Base-by-base conservation (phyloP, 169 alveolate species). In the Plasmodium malariae region DNA sequence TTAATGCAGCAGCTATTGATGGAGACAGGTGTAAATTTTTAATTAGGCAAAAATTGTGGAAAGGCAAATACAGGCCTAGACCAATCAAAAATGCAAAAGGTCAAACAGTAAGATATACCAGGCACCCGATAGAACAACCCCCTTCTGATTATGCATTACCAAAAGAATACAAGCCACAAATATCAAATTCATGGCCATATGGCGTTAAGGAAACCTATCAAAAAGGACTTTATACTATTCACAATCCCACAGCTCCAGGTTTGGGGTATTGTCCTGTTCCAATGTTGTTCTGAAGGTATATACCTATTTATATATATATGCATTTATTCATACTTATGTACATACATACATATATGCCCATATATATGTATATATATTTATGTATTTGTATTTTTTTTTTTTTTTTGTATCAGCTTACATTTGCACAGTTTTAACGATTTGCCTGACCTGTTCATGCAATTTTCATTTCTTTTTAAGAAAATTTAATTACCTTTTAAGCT, bases 11-110 rank as follows among this genome's bases (percentile, higher is more conserved):
- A 26, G 97, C 96, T 14, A 94, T 95, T 30, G 97, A 95, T 90
- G 97, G 97, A 6, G 97, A 95, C 34, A 92, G 96, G 17, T 95
- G 97, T 72, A 95, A 95, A 80, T 95, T 95, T 62, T 91, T 95
- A 43, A 95, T 95, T 14, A 76, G 97, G 45, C 97, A 94, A 89
- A 95, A 94, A 86, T 94, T 95, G 37, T 95, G 97, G 97, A 93
- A 95, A 95, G 96, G 95, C 37, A 69, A 59, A 94, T 93, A 91
- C 60, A 87, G 96, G 51, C 95, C 96, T 0, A 89, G 95, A 70
- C 95, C 96, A 14, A 88, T 94, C 24, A 92, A 90, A 62, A 76
- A 91, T 48, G 93, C 96, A 36, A 91, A 94, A 12, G 96, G 96
- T n/a, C 94, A 94, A 72, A 92, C 92, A 34, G 88, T 94, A 2